Conservation (phyloP, 116 monocot species). For the Thalassia testudinum region DNA sequence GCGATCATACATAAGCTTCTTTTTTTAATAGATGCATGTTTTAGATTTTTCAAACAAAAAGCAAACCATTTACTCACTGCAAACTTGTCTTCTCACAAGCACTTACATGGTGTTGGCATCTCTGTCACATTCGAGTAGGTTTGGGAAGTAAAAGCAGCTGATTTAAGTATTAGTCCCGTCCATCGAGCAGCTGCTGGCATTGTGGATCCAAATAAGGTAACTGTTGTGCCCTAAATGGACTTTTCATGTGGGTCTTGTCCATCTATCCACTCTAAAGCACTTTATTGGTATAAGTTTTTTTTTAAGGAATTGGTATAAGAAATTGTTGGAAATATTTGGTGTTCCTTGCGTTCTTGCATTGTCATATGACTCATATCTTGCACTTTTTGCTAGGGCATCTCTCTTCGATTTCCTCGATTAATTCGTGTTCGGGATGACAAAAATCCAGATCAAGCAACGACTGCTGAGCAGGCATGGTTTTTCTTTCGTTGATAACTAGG, state of each 20-base stretch:
- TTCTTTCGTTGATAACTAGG: too few relatives aligned
- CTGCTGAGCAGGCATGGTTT: conserved; percentile 69
- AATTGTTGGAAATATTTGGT: background rate
- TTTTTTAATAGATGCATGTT: too few relatives aligned
- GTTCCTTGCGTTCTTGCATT: background rate
- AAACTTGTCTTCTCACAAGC: too few relatives aligned
- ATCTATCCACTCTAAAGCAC: too few relatives aligned
- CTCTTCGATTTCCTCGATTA: conserved; percentile 92
- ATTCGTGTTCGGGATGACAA: conserved; percentile 77
- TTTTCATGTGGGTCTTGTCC: background rate
- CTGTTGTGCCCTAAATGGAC: background rate
- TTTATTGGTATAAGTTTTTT: background rate
- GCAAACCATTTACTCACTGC: too few relatives aligned
- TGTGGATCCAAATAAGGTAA: conserved; percentile 87
- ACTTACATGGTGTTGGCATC: too few relatives aligned
- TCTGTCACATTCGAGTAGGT: conserved; percentile 33
- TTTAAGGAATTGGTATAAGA: background rate
- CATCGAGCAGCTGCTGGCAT: conserved; percentile 89
- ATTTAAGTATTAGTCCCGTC: conserved; percentile 96
- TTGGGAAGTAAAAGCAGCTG: conserved; percentile 98
- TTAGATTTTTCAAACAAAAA: too few relatives aligned
- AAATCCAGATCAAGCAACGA: conserved; percentile 82
- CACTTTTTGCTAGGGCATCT: conserved; percentile 75
- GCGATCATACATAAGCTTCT: too few relatives aligned
- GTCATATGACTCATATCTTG: background rate